Conservation (phyloP, 2,329 filamentous ascomycete genomes). For the Fusarium floridanum region DNA sequence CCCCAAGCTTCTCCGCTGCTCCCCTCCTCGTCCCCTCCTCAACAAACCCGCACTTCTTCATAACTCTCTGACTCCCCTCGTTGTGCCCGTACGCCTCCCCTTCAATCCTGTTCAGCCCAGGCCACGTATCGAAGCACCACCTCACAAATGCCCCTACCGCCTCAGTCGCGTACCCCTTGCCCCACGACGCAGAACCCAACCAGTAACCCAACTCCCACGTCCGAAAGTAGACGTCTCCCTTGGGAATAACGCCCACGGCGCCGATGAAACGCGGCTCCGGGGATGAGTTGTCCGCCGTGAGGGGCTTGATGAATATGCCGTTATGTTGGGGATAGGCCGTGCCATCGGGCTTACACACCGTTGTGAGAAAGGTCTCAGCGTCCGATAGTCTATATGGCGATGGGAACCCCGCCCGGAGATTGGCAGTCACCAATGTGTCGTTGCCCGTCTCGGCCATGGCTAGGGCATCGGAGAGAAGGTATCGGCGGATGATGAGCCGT, state of each 20-base stretch:
- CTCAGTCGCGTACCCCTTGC: conserved; percentile 59
- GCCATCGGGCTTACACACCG: conserved; percentile 29
- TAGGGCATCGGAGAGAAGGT: conserved; percentile 54
- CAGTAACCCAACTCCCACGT: conserved; percentile 66
- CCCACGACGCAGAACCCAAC: conserved; percentile 58
- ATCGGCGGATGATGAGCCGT: conserved; percentile 58
- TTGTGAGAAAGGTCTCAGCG: conserved; percentile 54
- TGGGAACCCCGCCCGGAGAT: conserved; percentile 61
- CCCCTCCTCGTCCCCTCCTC: conserved; percentile 59
- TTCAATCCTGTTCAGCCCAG: conserved; percentile 58
- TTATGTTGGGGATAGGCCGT: conserved; percentile 48
- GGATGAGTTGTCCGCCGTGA: conserved; percentile 43
- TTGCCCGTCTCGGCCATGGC: conserved; percentile 53
- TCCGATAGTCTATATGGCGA: conserved; percentile 59
- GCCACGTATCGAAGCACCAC: conserved; percentile 61
- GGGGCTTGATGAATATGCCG: conserved; percentile 53
- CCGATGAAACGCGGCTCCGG: conserved; percentile 52
- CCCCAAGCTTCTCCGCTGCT: conserved; percentile 58
- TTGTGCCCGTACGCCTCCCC: conserved; percentile 56
- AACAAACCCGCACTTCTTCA: conserved; percentile 58
- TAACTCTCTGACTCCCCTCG: conserved; percentile 56
- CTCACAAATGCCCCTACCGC: conserved; percentile 53
- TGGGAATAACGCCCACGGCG: conserved; percentile 54
- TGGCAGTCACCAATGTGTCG: conserved; percentile 52
- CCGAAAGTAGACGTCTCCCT: conserved; percentile 55